Evolutionary conservation across 306 rosid genomes (phyloP).

Genomic region (Pachyrhizus erosus): DNA sequence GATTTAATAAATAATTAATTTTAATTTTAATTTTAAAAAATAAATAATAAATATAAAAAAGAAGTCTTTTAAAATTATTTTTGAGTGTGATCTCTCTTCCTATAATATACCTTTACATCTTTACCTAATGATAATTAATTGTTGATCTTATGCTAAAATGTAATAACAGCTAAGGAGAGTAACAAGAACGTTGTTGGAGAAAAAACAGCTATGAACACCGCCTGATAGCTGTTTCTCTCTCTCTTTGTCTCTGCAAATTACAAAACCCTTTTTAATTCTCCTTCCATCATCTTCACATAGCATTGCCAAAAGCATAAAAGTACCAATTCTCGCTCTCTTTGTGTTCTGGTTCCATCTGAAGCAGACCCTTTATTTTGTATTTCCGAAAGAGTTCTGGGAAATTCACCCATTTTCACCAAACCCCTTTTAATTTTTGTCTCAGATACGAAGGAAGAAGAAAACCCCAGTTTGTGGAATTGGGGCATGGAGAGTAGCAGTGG

Average conservation of each 20-base stretch:
- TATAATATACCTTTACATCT: too few species aligned
- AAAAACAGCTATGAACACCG: conserved; percentile 37
- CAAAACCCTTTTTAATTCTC: conserved; percentile 36
- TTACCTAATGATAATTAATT: neutral
- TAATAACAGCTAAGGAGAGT: neutral
- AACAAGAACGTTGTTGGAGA: neutral
- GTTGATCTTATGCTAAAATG: neutral
- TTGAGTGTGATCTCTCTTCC: too few species aligned
- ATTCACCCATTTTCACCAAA: neutral
- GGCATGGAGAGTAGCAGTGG: conserved; percentile 70
- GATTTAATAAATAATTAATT: too few species aligned
- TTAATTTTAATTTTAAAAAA: too few species aligned
- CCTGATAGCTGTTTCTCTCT: conserved; percentile 23
- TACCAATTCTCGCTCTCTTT: neutral
- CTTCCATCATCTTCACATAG: conserved; percentile 33
- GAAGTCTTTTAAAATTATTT: too few species aligned
- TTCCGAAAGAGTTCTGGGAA: neutral
- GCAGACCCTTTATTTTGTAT: conserved; percentile 21
- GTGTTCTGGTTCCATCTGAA: neutral
- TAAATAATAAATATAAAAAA: too few species aligned
- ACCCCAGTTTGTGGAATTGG: conserved; percentile 8
- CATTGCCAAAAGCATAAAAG: conserved; percentile 39
- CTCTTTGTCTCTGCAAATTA: neutral
- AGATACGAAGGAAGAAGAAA: conserved; percentile 17
- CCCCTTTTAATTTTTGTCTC: neutral